Conservation (phyloP, 768 basidiomycete genomes). For the Agrocybe pediades region DNA sequence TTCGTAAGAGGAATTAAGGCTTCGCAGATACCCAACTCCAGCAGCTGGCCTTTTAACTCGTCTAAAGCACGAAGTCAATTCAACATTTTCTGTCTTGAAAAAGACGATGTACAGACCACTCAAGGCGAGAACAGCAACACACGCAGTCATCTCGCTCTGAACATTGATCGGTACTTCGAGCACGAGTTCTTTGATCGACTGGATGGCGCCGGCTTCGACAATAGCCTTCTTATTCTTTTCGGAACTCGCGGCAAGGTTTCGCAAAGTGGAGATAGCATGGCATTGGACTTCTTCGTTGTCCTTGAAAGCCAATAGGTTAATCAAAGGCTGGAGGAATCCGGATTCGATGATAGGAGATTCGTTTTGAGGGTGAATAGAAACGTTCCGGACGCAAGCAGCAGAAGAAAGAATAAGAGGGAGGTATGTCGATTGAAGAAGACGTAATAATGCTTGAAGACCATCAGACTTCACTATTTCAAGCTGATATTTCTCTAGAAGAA, state of each 20-base stretch:
- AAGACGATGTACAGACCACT: slow-evolving; percentile 63
- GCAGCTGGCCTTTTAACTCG: slow-evolving; percentile 92
- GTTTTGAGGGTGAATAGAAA: slow-evolving; percentile 97
- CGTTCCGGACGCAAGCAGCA: slow-evolving; percentile 98
- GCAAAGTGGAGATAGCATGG: slow-evolving; percentile 95
- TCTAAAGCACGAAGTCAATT: slow-evolving; percentile 49
- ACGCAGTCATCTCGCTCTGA: slow-evolving; percentile 99
- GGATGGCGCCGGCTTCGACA: slow-evolving; percentile 95
- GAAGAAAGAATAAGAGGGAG: slow-evolving; percentile 97
- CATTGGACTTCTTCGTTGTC: slow-evolving; percentile 99
- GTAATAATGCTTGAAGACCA: slow-evolving; percentile 87
- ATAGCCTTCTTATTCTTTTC: slow-evolving; percentile 99
- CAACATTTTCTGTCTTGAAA: neutral
- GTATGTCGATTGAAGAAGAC: slow-evolving; percentile 94
- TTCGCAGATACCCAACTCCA: slow-evolving; percentile 99
- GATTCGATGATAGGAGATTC: slow-evolving; percentile 99
- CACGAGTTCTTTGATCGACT: slow-evolving; percentile 95
- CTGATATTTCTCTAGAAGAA: slow-evolving; percentile 87
- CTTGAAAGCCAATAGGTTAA: slow-evolving; percentile 95
- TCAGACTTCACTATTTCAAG: slow-evolving; percentile 97
- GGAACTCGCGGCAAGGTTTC: slow-evolving; percentile 94
- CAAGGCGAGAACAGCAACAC: slow-evolving; percentile 92
- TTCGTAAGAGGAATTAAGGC: slow-evolving; percentile 96
- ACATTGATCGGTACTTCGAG: slow-evolving; percentile 94
- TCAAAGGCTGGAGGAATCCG: slow-evolving; percentile 94